A percentile compares a stretch with the other conserved stretches of the same genome.
Evolutionary conservation across 371 early-diverging fungal species (phyloP).

Genomic region (Mortierella sp.): DNA sequence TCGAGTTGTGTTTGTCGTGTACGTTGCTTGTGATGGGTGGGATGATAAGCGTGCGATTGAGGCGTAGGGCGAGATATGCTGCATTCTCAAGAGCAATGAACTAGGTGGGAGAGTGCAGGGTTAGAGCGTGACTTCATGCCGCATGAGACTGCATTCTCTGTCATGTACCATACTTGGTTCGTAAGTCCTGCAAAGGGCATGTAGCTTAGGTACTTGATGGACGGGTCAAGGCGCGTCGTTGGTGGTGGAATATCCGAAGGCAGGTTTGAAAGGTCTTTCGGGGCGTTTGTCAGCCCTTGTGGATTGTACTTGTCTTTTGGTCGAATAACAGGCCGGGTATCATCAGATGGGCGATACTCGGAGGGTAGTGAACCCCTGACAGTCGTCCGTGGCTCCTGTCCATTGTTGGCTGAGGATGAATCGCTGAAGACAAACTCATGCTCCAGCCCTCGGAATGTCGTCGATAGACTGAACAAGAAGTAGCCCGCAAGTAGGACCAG

Average conservation of each 20-base stretch:
- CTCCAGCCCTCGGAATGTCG: neutral
- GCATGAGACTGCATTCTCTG: too few species aligned
- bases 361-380: neutral
- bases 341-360: too few species aligned
- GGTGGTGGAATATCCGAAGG: slow-evolving; percentile 12
- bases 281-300: neutral
- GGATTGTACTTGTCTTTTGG: neutral
- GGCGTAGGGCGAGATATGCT: slow-evolving; percentile 1
- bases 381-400: neutral
- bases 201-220: slow-evolving; percentile 22
- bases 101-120: neutral
- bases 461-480: slow-evolving; percentile 6
- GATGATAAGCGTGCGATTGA: slow-evolving; percentile 43
- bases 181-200: slow-evolving; percentile 42
- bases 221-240: slow-evolving; percentile 6
- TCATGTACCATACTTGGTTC: slow-evolving; percentile 28
- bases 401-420: neutral
- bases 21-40: slow-evolving; percentile 38
- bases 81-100: slow-evolving; percentile 14
- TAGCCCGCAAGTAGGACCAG: slow-evolving; percentile 11
- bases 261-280: neutral
- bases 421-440: neutral
- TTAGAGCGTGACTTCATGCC: too few species aligned
- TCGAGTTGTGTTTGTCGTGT: slow-evolving; percentile 27
- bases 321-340: too few species aligned